Conservation (phyloP, 768 basidiomycete genomes). For the Rhodotorula toruloides region DNA sequence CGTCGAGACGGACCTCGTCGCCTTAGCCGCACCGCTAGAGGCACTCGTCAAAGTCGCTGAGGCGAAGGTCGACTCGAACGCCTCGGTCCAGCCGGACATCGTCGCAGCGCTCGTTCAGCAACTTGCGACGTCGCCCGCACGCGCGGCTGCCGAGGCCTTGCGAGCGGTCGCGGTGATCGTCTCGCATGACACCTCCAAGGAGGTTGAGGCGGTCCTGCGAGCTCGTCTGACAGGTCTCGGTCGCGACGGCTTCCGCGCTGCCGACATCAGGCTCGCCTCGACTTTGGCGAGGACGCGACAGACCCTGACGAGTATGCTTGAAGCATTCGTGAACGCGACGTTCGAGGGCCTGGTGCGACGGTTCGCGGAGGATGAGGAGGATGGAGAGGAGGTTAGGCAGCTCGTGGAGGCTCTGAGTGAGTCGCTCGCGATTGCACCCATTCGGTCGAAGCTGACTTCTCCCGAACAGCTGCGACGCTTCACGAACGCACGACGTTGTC, state of each 20-base stretch:
- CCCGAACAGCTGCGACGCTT: background rate
- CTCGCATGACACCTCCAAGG: too few relatives aligned
- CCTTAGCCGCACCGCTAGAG: slow-evolving; percentile 7
- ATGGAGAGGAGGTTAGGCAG: slow-evolving; percentile 1
- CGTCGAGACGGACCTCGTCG: background rate
- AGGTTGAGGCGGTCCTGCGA: background rate
- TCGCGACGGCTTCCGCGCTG: slow-evolving; percentile 12
- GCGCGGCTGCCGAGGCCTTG: too few relatives aligned
- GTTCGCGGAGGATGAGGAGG: slow-evolving; percentile 24
- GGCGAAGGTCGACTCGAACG: background rate
- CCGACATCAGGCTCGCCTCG: slow-evolving; percentile 4
- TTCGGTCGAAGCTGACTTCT: background rate
- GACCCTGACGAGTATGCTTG: background rate
- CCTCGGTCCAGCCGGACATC: too few relatives aligned
- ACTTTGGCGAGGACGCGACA: background rate
- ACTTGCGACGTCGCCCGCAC: too few relatives aligned
- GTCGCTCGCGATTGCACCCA: background rate
- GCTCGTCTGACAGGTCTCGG: too few relatives aligned
- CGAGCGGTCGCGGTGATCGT: too few relatives aligned
- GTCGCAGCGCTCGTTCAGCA: too few relatives aligned
- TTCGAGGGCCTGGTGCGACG: slow-evolving; percentile 12
- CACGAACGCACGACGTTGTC: background rate
- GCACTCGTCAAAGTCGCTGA: slow-evolving; percentile 20
- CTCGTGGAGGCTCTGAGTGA: slow-evolving; percentile 5
- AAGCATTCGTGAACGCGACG: slow-evolving; percentile 4